Percentiles rank a stretch among this genome's conserved stretches.
phyloP scores from a whole-genome alignment of 208 protist genomes.

The Leishmania tarentolae region DNA sequence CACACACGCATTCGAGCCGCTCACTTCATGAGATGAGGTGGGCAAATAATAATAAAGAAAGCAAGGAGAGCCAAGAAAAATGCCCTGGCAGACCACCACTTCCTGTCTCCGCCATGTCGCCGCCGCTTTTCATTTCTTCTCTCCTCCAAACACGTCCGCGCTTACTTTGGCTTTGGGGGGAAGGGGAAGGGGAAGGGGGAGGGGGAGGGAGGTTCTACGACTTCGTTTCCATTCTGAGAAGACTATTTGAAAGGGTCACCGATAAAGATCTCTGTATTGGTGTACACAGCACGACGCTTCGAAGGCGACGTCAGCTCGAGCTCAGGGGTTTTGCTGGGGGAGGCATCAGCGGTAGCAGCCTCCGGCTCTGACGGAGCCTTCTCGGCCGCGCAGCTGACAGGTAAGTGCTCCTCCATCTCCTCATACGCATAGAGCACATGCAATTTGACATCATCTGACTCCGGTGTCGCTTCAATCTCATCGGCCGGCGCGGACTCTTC shows the following conservation, averaged over 20 bases:
- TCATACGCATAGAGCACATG: not conserved
- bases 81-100: not conserved
- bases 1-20: not conserved
- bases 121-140: not conserved
- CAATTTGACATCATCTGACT: not conserved
- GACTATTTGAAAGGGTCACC: slow-evolving; percentile 10
- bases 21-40: not conserved
- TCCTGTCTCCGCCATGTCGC: not conserved
- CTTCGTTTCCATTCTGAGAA: slow-evolving; percentile 8
- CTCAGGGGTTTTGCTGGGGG: slow-evolving; percentile 11
- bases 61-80: not conserved
- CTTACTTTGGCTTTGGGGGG: slow-evolving; percentile 7
- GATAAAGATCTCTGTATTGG: slow-evolving; percentile 12
- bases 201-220: too few relatives aligned
- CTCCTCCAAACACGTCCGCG: not conserved
- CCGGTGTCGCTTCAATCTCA: not conserved
- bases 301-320: not conserved
- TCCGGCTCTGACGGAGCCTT: not conserved
- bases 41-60: not conserved
- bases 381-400: slow-evolving; percentile 3
- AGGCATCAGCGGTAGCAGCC: not conserved
- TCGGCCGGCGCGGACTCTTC: not conserved
- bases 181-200: too few relatives aligned
- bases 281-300: slow-evolving; percentile 12
- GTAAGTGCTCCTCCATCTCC: not conserved